Evolutionary conservation across 2,329 filamentous ascomycete species (phyloP), one percentile per base, ranked within the genome.

Genomic region (Diaporthe sp.): DNA sequence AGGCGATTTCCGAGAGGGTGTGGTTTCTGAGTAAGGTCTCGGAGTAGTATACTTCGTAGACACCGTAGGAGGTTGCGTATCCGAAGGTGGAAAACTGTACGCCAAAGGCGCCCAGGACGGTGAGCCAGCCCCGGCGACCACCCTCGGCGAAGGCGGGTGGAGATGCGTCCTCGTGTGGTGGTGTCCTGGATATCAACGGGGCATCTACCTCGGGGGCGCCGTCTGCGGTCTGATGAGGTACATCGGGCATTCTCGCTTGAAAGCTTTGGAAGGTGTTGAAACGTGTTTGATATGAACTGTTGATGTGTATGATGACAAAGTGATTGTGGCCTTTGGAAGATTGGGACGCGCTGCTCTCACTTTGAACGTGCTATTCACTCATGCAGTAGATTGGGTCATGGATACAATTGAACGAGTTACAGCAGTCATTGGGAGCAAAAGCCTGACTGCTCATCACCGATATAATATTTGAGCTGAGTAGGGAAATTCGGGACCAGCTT

Each of bases 1-100:
- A 85, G 9, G 84, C 78, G 25, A 85, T 81, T 20, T 80, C 78
- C 73, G 81, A 80, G 4, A 79, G 76, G 15, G 80, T 80, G 58
- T 81, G 71, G 57, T 79, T 76, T 6, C 51, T 31, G 9, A 85
- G 79, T 39, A 81, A 77, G 58, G 84, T 77, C 2, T 75, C 67
- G 34, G 80, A 57, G 77, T 83, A 84, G 76, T 81, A 84, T 39
- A 83, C 78, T 73, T 83, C 80, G 71, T 85, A 86, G 10, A 81
- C 44, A 7, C 44, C 44, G 44, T 22, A 49, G 17, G 44, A 49
- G 7, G 44, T 49, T 49, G 44, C 44, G 44, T 49, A 22, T 7
- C 44, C 44, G 44, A 49, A 49, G 0, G 20, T 49, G 44, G 44
- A 49, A 7, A 49, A 49, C 9, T 49, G 20, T 22, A 49, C 44